Percentiles rank a stretch among this genome's conserved stretches.
phyloP scores from a whole-genome alignment of 139 green algal genomes.

The Nannochloris sp. region DNA sequence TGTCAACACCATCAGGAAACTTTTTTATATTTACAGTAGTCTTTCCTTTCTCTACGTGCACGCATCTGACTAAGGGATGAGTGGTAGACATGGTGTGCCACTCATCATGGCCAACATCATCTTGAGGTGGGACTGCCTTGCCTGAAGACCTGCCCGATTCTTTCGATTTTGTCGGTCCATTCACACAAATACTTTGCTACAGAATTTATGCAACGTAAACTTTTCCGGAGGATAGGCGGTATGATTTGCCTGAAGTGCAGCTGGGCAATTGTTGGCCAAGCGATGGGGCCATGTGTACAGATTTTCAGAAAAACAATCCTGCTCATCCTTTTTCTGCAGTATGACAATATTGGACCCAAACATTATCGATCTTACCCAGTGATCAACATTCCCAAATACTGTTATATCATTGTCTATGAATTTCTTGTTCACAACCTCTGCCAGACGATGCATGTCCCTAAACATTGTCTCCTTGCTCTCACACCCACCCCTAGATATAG shows the following conservation, averaged over 20 bases:
- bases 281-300: neutral
- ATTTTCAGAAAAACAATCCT: neutral
- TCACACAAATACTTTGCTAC: neutral
- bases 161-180: too few relatives aligned
- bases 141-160: too few relatives aligned
- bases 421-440: neutral
- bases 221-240: neutral
- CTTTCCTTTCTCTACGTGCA: too few relatives aligned
- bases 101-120: too few relatives aligned
- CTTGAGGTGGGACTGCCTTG: too few relatives aligned
- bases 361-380: neutral
- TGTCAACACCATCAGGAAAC: too few relatives aligned
- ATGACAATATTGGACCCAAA: constrained; percentile 4
- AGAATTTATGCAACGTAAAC: neutral
- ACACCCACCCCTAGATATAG: neutral
- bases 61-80: too few relatives aligned
- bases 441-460: neutral
- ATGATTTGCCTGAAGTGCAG: neutral
- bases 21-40: too few relatives aligned
- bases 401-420: neutral
- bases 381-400: neutral
- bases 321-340: neutral
- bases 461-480: neutral
- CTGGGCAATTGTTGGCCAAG: neutral
- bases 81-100: too few relatives aligned